Conservation (phyloP, 345 rosid genomes). For the Citrus inodora region DNA sequence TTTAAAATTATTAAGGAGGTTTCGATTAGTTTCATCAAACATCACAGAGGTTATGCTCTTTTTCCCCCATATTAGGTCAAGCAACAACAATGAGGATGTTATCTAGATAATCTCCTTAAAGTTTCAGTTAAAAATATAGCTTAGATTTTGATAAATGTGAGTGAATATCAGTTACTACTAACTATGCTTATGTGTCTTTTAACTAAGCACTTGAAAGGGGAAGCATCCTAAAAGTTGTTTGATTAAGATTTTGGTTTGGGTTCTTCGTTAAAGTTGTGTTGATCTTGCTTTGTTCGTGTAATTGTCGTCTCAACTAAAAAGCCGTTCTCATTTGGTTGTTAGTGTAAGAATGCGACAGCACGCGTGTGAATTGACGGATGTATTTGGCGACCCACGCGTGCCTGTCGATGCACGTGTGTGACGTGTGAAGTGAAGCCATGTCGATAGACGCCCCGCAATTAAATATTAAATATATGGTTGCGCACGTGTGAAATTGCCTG, state of each 20-base stretch:
- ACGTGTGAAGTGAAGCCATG: neutral
- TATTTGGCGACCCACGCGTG: neutral
- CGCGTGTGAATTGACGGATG: neutral
- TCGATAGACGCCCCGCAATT: neutral
- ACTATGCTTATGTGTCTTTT: neutral
- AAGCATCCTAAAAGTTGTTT: neutral
- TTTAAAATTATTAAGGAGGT: too few species aligned
- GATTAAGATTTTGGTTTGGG: neutral
- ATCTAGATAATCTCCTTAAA: constrained; percentile 12
- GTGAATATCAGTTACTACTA: neutral
- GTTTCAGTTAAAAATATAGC: neutral
- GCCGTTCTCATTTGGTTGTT: constrained; percentile 2
- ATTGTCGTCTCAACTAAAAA: neutral
- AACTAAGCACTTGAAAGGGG: neutral
- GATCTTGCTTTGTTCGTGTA: neutral
- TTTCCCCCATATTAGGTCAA: neutral
- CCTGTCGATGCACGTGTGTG: neutral
- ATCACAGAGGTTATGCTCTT: accelerated
- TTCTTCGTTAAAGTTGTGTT: neutral
- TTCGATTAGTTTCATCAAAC: too few species aligned
- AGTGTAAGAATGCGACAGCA: neutral
- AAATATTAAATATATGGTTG: neutral
- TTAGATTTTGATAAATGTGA: neutral
- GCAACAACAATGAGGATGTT: constrained; percentile 6
- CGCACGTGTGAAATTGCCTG: neutral